These are phyloP conservation scores for Pythium plurisporium DNA, from an alignment of 352 stramenopile genomes.

Conservation along the genomic window DNA sequence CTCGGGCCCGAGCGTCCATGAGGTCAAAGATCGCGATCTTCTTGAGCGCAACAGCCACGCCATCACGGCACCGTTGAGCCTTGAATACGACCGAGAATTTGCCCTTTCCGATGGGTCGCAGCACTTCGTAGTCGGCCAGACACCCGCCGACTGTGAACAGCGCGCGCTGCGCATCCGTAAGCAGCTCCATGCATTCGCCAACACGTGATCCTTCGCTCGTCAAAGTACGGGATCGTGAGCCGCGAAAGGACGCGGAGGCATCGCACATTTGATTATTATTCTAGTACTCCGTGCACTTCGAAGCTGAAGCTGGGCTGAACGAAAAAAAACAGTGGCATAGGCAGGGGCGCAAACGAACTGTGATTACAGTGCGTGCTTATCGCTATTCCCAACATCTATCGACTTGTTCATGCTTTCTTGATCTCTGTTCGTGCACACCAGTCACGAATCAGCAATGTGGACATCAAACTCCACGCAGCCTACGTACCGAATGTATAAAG, in stretches of 20 bases:
- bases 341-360: no score
- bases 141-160: constrained; percentile 55
- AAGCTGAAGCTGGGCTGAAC: not conserved
- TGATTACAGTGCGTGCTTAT: no score
- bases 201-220: not conserved
- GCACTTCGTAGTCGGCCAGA: constrained; percentile 73
- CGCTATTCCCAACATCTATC: no score
- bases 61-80: constrained; percentile 64
- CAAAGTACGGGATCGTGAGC: not conserved
- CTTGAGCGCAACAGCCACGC: constrained; percentile 87
- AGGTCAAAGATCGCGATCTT: constrained; percentile 91
- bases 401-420: constrained; percentile 32
- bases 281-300: no score
- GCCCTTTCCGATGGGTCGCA: constrained; percentile 89
- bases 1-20: constrained; percentile 86
- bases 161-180: constrained; percentile 65
- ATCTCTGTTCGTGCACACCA: no score
- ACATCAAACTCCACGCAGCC: not conserved
- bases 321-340: constrained; percentile 13
- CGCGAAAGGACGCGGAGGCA: constrained; percentile 21
- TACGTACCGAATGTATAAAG: constrained; percentile 76
- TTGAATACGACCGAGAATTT: constrained; percentile 93
- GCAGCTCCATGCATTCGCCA: constrained; percentile 55
- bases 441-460: no score
- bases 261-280: no score